Percentiles rank a stretch among this genome's conserved stretches.
These are phyloP conservation scores for Penicillium sp. DNA, from an alignment of 2,329 filamentous ascomycete genomes.

Conservation along the genomic window DNA sequence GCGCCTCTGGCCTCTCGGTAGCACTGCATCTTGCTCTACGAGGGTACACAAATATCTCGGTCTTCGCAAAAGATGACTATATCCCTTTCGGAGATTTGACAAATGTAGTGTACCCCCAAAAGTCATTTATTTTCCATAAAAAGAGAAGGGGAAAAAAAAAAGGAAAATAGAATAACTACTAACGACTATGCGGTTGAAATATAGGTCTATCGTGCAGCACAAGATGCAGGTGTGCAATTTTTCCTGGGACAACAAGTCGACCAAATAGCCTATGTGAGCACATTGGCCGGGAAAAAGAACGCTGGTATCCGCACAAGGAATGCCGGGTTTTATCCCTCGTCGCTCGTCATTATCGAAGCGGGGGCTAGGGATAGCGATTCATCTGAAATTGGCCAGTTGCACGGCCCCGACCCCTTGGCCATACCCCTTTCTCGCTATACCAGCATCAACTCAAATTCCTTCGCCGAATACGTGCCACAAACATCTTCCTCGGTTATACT, in stretches of 20 bases:
- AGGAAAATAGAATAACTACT: background rate
- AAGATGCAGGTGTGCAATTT: slow-evolving; percentile 9
- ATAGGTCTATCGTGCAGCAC: slow-evolving; percentile 8
- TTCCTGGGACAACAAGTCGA: slow-evolving; percentile 3
- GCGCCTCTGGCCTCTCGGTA: slow-evolving; percentile 16
- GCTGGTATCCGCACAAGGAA: slow-evolving; percentile 9
- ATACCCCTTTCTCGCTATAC: slow-evolving; percentile 9
- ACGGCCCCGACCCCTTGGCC: slow-evolving; percentile 3
- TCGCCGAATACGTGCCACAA: background rate
- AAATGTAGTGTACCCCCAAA: slow-evolving; percentile 1
- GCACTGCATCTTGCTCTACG: slow-evolving; percentile 6
- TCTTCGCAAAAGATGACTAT: slow-evolving; percentile 3
- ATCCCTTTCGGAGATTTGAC: slow-evolving; percentile 1
- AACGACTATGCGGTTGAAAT: background rate
- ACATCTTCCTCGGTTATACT: slow-evolving; percentile 6
- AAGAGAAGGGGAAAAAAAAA: background rate
- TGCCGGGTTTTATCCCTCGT: slow-evolving; percentile 6
- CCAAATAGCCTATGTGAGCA: slow-evolving; percentile 9
- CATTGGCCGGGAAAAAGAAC: slow-evolving; percentile 1
- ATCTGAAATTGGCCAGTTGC: background rate
- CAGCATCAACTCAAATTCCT: background rate
- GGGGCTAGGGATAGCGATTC: background rate
- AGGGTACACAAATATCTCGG: slow-evolving; percentile 8
- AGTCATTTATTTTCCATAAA: background rate
- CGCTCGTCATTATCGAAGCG: slow-evolving; percentile 4